Evolutionary conservation across 306 rosid genomes (phyloP).

Genomic region (Phaseolus lunatus): DNA sequence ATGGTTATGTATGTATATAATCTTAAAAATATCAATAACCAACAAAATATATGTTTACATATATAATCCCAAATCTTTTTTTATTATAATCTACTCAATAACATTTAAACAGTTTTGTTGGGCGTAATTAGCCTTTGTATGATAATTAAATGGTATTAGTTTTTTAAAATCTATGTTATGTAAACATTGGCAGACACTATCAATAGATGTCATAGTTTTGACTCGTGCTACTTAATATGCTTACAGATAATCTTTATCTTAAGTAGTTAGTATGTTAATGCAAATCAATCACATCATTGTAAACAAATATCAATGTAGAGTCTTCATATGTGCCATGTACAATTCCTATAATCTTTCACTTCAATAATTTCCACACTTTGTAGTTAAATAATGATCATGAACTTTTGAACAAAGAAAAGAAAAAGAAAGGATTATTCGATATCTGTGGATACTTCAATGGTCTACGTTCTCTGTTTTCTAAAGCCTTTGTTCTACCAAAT

Average conservation of each 20-base stretch:
- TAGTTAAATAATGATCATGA: background rate
- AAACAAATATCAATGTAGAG: constrained; percentile 6
- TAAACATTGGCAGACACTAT: too few species aligned
- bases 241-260: background rate
- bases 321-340: background rate
- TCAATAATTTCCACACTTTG: background rate
- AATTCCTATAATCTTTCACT: constrained; percentile 6
- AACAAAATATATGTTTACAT: too few species aligned
- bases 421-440: background rate
- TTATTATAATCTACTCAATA: too few species aligned
- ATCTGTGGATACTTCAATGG: background rate
- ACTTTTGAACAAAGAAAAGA: background rate
- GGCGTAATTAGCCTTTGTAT: too few species aligned
- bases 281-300: background rate
- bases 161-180: too few species aligned
- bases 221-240: background rate
- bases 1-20: too few species aligned
- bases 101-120: too few species aligned
- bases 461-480: background rate
- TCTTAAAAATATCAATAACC: too few species aligned
- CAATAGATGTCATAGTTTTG: background rate
- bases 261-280: background rate
- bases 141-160: too few species aligned
- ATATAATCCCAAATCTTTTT: too few species aligned
- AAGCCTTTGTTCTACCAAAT: too few species aligned